Evolutionary conservation across 257 asterid species (phyloP).

Genomic region (Nicotiana knightiana): DNA sequence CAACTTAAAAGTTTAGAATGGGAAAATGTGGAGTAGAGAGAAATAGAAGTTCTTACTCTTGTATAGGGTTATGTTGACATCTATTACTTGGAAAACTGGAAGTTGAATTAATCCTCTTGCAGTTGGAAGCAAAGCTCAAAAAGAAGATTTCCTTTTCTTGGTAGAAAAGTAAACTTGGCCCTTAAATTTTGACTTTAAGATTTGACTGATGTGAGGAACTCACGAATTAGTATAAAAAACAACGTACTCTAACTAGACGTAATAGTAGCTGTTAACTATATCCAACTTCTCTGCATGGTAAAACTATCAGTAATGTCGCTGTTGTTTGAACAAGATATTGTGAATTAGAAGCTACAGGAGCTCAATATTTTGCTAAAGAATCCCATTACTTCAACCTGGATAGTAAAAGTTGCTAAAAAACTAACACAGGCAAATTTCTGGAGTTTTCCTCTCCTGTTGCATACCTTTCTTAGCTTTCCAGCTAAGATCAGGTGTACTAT

Average conservation of each 20-base stretch:
- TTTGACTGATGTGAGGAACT: not conserved
- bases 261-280: not conserved
- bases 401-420: not conserved
- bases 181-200: not conserved
- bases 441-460: not conserved
- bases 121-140: not conserved
- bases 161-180: not conserved
- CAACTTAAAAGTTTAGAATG: not conserved
- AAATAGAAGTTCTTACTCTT: not conserved
- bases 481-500: slow-evolving; percentile 15
- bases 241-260: not conserved
- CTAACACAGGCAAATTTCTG: not conserved
- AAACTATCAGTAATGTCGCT: not conserved
- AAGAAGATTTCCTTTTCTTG: not conserved
- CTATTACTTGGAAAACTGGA: not conserved
- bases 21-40: not conserved
- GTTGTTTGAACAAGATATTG: not conserved
- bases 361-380: not conserved
- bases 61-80: not conserved
- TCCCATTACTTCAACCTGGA: not conserved
- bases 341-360: not conserved
- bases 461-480: slow-evolving; percentile 24
- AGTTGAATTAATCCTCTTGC: not conserved
- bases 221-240: not conserved
- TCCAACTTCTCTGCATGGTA: not conserved